These are phyloP conservation scores for Ceratobasidium papillatum DNA, from an alignment of 1,284 basidiomycete genomes.

Conservation along the genomic window DNA sequence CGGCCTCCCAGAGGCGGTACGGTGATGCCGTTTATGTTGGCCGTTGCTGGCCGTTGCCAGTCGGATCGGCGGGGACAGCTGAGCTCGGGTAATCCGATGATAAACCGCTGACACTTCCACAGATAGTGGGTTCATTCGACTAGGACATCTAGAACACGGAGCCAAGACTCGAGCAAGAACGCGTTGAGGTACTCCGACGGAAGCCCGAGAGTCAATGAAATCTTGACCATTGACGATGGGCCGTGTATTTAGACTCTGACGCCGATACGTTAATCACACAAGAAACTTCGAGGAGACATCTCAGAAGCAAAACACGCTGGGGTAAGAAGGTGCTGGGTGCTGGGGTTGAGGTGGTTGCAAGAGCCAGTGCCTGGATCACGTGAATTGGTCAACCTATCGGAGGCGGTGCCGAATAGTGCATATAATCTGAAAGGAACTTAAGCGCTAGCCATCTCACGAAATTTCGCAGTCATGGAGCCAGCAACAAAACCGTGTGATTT, in stretches of 20 bases:
- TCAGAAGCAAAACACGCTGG: neutral
- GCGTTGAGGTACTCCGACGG: conserved; percentile 22
- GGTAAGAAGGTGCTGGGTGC: neutral
- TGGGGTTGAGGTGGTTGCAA: neutral
- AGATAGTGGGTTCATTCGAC: neutral
- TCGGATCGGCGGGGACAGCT: conserved; percentile 13
- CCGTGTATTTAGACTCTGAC: neutral
- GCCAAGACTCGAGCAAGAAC: conserved; percentile 11
- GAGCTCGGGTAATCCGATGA: conserved; percentile 27
- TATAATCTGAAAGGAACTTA: neutral
- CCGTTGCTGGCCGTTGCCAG: conserved; percentile 8
- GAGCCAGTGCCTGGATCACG: neutral
- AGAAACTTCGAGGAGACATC: neutral
- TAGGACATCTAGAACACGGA: neutral
- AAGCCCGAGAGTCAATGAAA: conserved; percentile 18
- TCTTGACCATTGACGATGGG: neutral
- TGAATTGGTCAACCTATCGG: neutral
- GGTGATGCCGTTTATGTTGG: neutral
- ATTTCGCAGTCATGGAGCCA: too few relatives aligned
- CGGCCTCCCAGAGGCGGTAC: neutral
- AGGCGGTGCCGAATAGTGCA: neutral
- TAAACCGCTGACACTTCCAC: conserved; percentile 3
- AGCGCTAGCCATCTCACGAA: too few relatives aligned
- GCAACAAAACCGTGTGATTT: too few relatives aligned
- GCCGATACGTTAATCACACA: neutral